Evolutionary conservation across 1,284 basidiomycete genomes (phyloP).

Genomic region (Coniferiporia sulphurascens): DNA sequence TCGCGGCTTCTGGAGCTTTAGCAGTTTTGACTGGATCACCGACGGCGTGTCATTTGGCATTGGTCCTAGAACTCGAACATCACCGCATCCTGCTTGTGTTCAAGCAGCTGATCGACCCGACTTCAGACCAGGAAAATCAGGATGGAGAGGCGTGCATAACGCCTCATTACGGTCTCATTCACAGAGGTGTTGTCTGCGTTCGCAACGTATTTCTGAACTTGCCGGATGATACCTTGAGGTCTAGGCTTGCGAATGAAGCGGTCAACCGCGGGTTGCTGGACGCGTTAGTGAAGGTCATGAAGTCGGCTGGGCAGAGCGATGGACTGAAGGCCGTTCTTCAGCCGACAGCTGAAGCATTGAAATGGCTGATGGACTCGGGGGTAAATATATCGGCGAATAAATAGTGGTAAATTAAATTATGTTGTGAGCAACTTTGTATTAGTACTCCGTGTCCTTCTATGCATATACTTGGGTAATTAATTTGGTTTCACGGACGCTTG

Average conservation of each 20-base stretch:
- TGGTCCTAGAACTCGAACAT: constrained; percentile 58
- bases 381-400: constrained; percentile 30
- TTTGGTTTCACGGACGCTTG: background rate
- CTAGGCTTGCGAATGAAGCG: constrained; percentile 44
- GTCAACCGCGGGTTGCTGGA: constrained; percentile 44
- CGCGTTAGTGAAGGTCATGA: constrained; percentile 45
- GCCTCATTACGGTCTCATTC: constrained; percentile 57
- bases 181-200: constrained; percentile 71
- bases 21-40: constrained; percentile 70
- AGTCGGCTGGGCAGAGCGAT: constrained; percentile 18
- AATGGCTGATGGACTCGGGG: constrained; percentile 23
- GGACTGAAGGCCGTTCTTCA: constrained; percentile 32
- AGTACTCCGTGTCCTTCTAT: background rate
- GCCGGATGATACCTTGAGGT: constrained; percentile 33
- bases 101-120: constrained; percentile 59
- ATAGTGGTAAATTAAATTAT: too few species aligned
- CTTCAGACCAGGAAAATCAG: constrained; percentile 26
- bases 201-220: constrained; percentile 56
- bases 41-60: constrained; percentile 54
- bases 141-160: constrained; percentile 27
- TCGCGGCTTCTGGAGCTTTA: constrained; percentile 83
- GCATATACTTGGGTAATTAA: too few species aligned
- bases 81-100: constrained; percentile 58
- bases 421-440: constrained; percentile 18
- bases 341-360: constrained; percentile 42